Conservation (phyloP, 2,329 filamentous ascomycete genomes). For the Botryotinia narcissicola region DNA sequence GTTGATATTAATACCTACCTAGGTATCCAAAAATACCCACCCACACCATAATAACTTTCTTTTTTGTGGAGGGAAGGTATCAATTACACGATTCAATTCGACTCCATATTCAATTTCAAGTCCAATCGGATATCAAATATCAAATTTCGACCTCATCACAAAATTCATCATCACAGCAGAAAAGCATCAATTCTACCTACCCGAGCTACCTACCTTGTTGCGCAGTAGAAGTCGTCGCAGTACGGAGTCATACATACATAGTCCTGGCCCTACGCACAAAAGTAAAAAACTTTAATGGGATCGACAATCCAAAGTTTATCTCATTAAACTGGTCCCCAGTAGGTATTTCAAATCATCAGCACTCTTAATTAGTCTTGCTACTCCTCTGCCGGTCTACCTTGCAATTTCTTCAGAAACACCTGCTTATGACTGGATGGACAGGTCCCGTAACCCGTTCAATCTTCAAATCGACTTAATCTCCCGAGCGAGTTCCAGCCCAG, state of each 20-base stretch:
- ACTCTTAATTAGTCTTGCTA: neutral
- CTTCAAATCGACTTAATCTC: neutral
- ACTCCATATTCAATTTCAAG: neutral
- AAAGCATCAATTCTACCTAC: neutral
- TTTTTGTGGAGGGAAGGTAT: neutral
- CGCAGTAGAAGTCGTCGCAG: neutral
- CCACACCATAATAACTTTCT: neutral
- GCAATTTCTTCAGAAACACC: neutral
- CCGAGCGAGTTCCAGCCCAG: neutral
- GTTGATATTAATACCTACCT: neutral
- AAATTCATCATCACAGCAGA: neutral
- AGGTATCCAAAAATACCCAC: neutral
- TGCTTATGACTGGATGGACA: neutral
- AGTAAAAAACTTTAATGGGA: neutral
- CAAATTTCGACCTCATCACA: neutral
- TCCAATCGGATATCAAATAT: neutral
- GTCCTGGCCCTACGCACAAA: neutral
- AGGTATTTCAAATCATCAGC: neutral
- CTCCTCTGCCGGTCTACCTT: neutral
- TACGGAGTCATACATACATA: too few species aligned
- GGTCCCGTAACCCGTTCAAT: neutral
- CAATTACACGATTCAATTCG: neutral
- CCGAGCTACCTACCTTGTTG: neutral
- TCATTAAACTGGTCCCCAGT: neutral
- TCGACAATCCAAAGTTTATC: neutral